Evolutionary conservation across 2,329 filamentous ascomycete genomes (phyloP).

Genomic region (Ceratocystis diversiconidia): DNA sequence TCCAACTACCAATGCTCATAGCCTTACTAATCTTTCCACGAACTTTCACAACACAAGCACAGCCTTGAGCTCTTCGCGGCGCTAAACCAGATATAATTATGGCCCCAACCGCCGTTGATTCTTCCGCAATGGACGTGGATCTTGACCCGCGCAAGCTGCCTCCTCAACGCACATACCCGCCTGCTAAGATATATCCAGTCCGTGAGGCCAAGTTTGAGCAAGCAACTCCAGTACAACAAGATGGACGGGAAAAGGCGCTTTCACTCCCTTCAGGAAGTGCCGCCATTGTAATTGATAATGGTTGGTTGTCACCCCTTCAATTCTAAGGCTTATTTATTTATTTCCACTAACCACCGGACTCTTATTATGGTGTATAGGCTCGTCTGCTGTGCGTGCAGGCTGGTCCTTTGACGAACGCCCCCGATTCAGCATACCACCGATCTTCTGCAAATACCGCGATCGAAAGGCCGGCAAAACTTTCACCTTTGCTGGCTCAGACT

Average conservation of each 20-base stretch:
- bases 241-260: slow-evolving; percentile 58
- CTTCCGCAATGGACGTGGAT: slow-evolving; percentile 24
- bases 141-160: slow-evolving; percentile 28
- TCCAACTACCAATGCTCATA: neutral
- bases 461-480: slow-evolving; percentile 85
- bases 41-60: neutral
- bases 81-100: slow-evolving; percentile 25
- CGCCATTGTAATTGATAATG: slow-evolving; percentile 96
- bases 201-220: slow-evolving; percentile 49
- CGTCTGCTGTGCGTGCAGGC: slow-evolving; percentile 75
- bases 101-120: slow-evolving; percentile 40
- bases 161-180: slow-evolving; percentile 35
- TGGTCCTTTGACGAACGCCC: slow-evolving; percentile 89
- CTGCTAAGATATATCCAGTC: slow-evolving; percentile 44
- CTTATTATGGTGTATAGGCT: slow-evolving; percentile 41
- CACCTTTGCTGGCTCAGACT: slow-evolving; percentile 81
- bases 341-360: slow-evolving; percentile 17
- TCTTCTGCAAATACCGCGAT: slow-evolving; percentile 91
- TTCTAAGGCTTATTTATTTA: neutral
- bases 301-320: slow-evolving; percentile 33
- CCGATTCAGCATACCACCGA: slow-evolving; percentile 65
- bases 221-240: slow-evolving; percentile 38
- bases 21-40: slow-evolving; percentile 1
- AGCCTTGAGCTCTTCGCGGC: slow-evolving; percentile 15
- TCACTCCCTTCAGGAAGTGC: slow-evolving; percentile 40